Base-by-base conservation (phyloP, 495 filamentous ascomycete genomes). In the Penicillium manginii region DNA sequence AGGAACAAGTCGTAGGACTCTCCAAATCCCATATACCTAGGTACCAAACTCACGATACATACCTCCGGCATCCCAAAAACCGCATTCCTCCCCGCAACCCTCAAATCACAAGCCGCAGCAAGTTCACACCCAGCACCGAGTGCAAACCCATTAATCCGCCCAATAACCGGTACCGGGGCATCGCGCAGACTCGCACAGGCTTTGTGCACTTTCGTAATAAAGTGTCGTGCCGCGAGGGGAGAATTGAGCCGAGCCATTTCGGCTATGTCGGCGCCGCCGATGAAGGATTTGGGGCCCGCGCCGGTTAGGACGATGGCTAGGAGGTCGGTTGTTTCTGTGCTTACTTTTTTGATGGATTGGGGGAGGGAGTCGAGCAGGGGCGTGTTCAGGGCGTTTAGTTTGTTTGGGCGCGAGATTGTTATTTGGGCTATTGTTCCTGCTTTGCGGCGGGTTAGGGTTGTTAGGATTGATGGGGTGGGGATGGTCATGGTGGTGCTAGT, bases 1-100 rank as follows among this genome's bases (percentile, higher is more conserved):
- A n/a, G n/a, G n/a, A n/a, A n/a, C n/a, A n/a, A n/a, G n/a, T n/a
- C n/a, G n/a, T n/a, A n/a, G n/a, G n/a, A n/a, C n/a, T n/a, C n/a
- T n/a, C n/a, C n/a, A n/a, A n/a, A n/a, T n/a, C n/a, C n/a, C n/a
- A n/a, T n/a, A n/a, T n/a, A n/a, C n/a, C n/a, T n/a, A n/a, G n/a
- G n/a, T n/a, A n/a, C n/a, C n/a, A n/a, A n/a, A n/a, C n/a, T n/a
- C n/a, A n/a, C n/a, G n/a, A n/a, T 37, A 37, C 35, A 37, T 37
- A 70, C 64, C 59, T 70, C 61, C 0, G 67, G 64, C 64, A 70
- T 70, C 47, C 64, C 64, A 61, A 70, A 65, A 52, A 63, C 57
- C 17, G 67, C 67, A 39, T 54, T 52, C 37, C 26, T 9, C 19
- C 55, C 51, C 15, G 61, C 64, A 55, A 67, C 61, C 39, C 67